Evolutionary conservation across 108 stramenopile species (phyloP), one percentile per base, ranked within the genome.

Genomic region (Bacterosira constricta): DNA sequence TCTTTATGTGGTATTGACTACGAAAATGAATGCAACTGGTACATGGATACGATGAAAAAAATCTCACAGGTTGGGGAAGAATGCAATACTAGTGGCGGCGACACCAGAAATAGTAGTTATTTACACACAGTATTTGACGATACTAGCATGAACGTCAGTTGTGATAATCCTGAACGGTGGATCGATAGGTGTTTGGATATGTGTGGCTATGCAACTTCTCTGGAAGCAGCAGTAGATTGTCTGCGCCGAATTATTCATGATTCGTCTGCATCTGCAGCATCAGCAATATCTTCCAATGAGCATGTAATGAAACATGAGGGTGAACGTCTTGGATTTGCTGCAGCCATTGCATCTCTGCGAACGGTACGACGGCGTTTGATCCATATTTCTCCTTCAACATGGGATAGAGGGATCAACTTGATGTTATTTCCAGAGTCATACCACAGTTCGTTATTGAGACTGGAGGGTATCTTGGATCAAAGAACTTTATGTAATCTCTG

Each of bases 131-230:
- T 29, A 53, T 29, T 12, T 30, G 31, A 30, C 4, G 4, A 3
- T 15, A 4, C 20, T 53, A 6, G 13, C 11, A 13, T 30, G 29
- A 30, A 29, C 13, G 13, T 30, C 15, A 54, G 30, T 29, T 54
- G 32, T 47, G 12, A 63, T 56, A 63, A 78, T 61, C n/a, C 55
- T 15, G 78, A 79, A 37, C 51, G 57, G 11, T 79, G 69, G 58
- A 79, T 81, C 27, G 80, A 81, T 49, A 57, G 52, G 29, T 77
- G 75, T 36, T 51, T 81, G 38, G 75, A 77, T 66, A 13, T 66
- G 13, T 81, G 80, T 51, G 80, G 80, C 18, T 66, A 66, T 34
- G 58, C 46, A 0, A 47, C 53, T 45, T 77, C 80, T 11, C 47
- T 81, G 34, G 75, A 72, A 47, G 80, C 53, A 25, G 75, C 80